phyloP scores from a whole-genome alignment of 2,329 filamentous ascomycete genomes.

The Colletotrichum sansevieriae region DNA sequence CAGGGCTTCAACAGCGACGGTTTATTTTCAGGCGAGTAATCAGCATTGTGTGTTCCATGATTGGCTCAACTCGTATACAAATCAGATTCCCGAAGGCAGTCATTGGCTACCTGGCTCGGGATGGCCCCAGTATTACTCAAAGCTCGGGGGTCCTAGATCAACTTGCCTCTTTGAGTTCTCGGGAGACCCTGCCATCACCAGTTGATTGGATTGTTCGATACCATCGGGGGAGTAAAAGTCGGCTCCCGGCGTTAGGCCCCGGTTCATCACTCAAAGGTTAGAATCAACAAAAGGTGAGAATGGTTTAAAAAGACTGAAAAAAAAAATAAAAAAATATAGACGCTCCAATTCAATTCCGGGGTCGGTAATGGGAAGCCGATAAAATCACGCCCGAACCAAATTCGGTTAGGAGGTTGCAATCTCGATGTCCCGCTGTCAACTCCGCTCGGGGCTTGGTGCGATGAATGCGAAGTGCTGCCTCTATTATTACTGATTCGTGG shows the following conservation, averaged over 20 bases:
- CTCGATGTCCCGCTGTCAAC: background rate
- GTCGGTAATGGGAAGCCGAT: too few relatives aligned
- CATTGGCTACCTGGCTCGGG: slow-evolving; percentile 21
- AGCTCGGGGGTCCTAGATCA: slow-evolving; percentile 1
- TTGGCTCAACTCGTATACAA: background rate
- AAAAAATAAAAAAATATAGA: background rate
- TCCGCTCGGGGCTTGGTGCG: slow-evolving; percentile 28
- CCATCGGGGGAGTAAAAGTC: slow-evolving; percentile 5
- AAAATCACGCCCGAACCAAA: background rate
- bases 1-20: slow-evolving; percentile 7
- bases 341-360: background rate
- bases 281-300: background rate
- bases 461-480: background rate
- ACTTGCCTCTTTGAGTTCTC: background rate
- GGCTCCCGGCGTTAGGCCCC: slow-evolving; percentile 23
- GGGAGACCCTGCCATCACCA: background rate
- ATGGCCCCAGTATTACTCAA: background rate
- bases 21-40: slow-evolving; percentile 33
- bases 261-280: background rate
- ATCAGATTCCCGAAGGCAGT: background rate
- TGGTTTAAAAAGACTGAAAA: too few relatives aligned
- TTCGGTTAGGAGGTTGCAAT: background rate
- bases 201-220: slow-evolving; percentile 1
- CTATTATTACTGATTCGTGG: slow-evolving; percentile 8
- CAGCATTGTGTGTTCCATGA: slow-evolving; percentile 9